phyloP scores from a whole-genome alignment of 148 eudicot genomes.

The Amaranthus palmeri region DNA sequence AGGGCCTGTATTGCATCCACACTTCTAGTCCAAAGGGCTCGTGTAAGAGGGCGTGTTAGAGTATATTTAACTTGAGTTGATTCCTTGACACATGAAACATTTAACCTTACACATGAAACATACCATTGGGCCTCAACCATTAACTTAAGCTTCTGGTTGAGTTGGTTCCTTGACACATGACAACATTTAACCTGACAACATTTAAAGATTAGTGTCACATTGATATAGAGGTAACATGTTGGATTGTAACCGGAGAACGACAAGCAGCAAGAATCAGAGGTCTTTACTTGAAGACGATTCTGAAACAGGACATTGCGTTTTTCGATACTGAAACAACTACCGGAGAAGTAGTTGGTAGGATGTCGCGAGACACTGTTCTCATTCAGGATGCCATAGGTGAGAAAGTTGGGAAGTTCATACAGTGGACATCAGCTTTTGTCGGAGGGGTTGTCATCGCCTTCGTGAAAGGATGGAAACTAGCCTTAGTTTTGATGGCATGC shows the following conservation, averaged over 20 bases:
- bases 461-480: constrained; percentile 67
- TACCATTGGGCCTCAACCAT: too few relatives aligned
- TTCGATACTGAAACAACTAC: constrained; percentile 87
- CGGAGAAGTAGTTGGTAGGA: constrained; percentile 76
- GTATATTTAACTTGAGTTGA: too few relatives aligned
- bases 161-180: too few relatives aligned
- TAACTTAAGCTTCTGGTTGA: too few relatives aligned
- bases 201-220: not conserved
- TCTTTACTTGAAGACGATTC: constrained; percentile 62
- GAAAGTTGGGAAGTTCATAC: constrained; percentile 85
- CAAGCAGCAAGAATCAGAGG: constrained; percentile 72
- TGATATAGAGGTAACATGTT: constrained; percentile 71
- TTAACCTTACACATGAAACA: too few relatives aligned
- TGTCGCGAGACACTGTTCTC: constrained; percentile 91
- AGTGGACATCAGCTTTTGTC: constrained; percentile 48
- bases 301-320: constrained; percentile 75
- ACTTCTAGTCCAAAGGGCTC: too few relatives aligned
- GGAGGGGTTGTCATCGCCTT: constrained; percentile 73
- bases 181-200: too few relatives aligned
- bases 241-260: constrained; percentile 89
- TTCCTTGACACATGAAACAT: too few relatives aligned
- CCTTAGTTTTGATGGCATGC: constrained; percentile 51
- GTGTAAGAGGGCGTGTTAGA: too few relatives aligned
- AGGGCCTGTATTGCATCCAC: too few relatives aligned
- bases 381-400: constrained; percentile 96